Evolutionary conservation across 116 monocot species (phyloP).

Genomic region (Phalaenopsis hybrid): DNA sequence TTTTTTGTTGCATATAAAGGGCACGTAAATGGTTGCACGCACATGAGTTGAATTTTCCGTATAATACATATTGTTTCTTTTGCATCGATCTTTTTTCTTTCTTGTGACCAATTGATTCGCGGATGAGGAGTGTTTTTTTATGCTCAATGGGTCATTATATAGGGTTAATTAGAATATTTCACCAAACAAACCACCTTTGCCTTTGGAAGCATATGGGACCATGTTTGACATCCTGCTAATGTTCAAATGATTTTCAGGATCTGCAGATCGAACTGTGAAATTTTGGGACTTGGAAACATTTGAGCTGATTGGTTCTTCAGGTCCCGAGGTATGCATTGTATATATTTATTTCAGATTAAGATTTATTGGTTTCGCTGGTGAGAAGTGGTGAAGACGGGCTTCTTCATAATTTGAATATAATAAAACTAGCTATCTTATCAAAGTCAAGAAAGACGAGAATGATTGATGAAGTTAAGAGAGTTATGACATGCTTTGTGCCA

Average conservation of each 20-base stretch:
- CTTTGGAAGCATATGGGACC: not conserved
- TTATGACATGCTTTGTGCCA: no score
- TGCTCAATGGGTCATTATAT: not conserved
- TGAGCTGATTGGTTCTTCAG: constrained; percentile 86
- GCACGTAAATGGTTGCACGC: not conserved
- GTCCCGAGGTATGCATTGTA: constrained; percentile 60
- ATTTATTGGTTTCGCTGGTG: not conserved
- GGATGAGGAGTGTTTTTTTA: not conserved
- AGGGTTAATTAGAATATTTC: not conserved
- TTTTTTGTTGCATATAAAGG: not conserved
- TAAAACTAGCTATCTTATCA: not conserved
- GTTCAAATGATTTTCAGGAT: constrained; percentile 41
- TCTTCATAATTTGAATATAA: not conserved
- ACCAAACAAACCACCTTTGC: not conserved
- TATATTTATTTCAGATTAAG: no score
- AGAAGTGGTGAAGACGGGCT: not conserved
- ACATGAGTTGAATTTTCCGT: not conserved
- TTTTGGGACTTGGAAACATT: constrained; percentile 99
- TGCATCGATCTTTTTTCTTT: not conserved
- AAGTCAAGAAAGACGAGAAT: not conserved
- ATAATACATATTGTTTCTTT: not conserved
- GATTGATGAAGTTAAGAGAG: not conserved
- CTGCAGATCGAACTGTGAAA: constrained; percentile 81
- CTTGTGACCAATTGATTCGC: not conserved
- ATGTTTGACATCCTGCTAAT: not conserved